Base-by-base conservation (phyloP, 73 alveolate genomes). In the Symbiodinium pilosum region DNA sequence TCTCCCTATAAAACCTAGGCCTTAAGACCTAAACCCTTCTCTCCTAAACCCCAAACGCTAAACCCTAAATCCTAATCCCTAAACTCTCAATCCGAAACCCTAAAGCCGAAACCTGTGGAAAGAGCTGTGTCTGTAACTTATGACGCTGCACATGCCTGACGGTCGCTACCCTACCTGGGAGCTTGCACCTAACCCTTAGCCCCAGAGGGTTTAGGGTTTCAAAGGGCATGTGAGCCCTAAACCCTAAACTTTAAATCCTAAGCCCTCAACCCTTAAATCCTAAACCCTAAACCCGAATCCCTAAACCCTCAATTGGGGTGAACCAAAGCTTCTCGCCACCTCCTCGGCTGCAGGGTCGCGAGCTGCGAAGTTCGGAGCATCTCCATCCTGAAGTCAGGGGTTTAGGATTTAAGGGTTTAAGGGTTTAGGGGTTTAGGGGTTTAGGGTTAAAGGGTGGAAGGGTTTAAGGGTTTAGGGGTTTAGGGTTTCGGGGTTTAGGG, bases 331-430 rank as follows among this genome's bases (percentile, higher is more conserved):
- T n/a, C 41, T 21, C 26, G 85, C 85, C 28, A 30, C 43, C 43
- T 71, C 44, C 85, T 42, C 47, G 85, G 44, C 85, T 71, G 85
- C 85, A 71, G 85, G 44, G 41, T n/a, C 28, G 85, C 85, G 44
- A 71, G 85, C 85, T n/a, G 85, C 43, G 85, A 71, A 43, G 43
- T 12, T 9, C 85, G 85, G 43, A 71, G 44, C 85, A 34, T n/a
- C 44, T n/a, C 85, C 85, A 71, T n/a, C 85, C 43, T 24, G 41
- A 16, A 39, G 21, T 8, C 34, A n/a, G 39, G 83, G 38, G 26
- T 64, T 20, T 3, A 9, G 41, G 34, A 6, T 8, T 0, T 54
- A 1, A 1, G 71, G 71, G 71, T 7, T 54, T 54, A 0, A 30
- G 71, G 71, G 12, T 51, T 51, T 0, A n/a, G n/a, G 12, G 68